Conservation (phyloP, 257 asterid genomes). For the Fraxinus pennsylvanica region DNA sequence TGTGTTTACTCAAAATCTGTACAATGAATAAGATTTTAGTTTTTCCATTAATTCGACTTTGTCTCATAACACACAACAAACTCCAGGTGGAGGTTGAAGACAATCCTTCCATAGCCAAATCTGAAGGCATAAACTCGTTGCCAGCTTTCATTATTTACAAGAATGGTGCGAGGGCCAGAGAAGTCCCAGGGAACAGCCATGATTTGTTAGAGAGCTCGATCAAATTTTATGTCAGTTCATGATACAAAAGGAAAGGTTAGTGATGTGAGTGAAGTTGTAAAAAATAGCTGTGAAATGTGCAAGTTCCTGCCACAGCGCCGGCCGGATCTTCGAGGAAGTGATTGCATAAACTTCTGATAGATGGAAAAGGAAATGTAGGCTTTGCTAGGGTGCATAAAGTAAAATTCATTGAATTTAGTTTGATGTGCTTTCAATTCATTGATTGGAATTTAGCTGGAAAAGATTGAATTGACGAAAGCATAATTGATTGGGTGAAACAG, state of each 20-base stretch:
- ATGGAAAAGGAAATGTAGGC: conserved; percentile 7
- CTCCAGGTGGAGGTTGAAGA: conserved; percentile 63
- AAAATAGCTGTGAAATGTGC: neutral
- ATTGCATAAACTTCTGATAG: neutral
- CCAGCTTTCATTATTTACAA: conserved; percentile 52
- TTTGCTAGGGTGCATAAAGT: conserved; percentile 22
- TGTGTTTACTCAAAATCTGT: neutral
- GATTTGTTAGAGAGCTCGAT: conserved; percentile 53
- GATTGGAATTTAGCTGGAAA: neutral
- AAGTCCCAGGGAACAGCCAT: conserved; percentile 41
- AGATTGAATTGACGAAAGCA: neutral
- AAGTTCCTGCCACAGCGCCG: neutral
- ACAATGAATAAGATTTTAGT: neutral
- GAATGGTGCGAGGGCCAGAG: conserved; percentile 50
- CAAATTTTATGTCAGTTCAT: conserved; percentile 35
- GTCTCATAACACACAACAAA: neutral
- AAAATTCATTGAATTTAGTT: too few species aligned
- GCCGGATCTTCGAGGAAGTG: conserved; percentile 7
- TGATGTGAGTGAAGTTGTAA: neutral
- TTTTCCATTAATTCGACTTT: too few species aligned
- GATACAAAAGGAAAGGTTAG: neutral
- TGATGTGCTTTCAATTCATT: too few species aligned
- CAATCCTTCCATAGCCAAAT: conserved; percentile 45
- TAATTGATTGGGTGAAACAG: neutral
- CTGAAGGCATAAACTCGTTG: conserved; percentile 46